Evolutionary conservation across 2,329 filamentous ascomycete species (phyloP).

Genomic region (Amphichorda felina): DNA sequence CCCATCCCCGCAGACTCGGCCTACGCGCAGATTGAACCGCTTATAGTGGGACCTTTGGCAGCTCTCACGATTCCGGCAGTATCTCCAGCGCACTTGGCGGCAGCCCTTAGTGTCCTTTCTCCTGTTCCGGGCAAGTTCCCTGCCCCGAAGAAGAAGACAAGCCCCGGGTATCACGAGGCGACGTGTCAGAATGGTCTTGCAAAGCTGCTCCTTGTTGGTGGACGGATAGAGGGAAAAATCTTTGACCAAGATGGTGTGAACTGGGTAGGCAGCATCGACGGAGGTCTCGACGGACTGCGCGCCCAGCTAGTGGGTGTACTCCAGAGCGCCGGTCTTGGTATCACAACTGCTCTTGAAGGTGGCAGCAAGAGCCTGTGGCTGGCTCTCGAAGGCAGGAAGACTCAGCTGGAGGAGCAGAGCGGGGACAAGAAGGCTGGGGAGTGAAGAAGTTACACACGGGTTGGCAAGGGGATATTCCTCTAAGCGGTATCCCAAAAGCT

Average conservation of each 20-base stretch:
- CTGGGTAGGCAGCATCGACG: slow-evolving; percentile 63
- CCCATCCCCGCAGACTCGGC: slow-evolving; percentile 23
- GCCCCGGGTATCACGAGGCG: slow-evolving; percentile 71
- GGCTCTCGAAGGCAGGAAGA: slow-evolving; percentile 72
- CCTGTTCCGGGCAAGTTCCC: slow-evolving; percentile 65
- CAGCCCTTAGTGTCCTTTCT: slow-evolving; percentile 65
- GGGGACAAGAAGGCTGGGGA: slow-evolving; percentile 7
- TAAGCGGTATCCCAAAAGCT: background rate
- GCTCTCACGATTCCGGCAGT: slow-evolving; percentile 71
- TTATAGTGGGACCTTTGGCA: slow-evolving; percentile 74
- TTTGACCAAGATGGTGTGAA: slow-evolving; percentile 63
- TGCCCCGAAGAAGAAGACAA: slow-evolving; percentile 62
- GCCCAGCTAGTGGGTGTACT: slow-evolving; percentile 73
- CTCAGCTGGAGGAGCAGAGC: slow-evolving; percentile 58
- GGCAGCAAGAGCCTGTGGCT: slow-evolving; percentile 75
- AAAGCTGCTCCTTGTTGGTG: slow-evolving; percentile 80
- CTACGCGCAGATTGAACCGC: slow-evolving; percentile 53
- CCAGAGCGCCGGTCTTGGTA: slow-evolving; percentile 64
- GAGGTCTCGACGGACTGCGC: slow-evolving; percentile 69
- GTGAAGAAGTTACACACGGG: slow-evolving; percentile 2
- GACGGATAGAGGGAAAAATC: slow-evolving; percentile 72
- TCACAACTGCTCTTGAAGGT: slow-evolving; percentile 71
- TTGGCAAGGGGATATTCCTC: background rate
- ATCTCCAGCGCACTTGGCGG: slow-evolving; percentile 72
- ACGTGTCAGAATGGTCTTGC: slow-evolving; percentile 69